Base-by-base conservation (phyloP, 2,329 filamentous ascomycete genomes). In the Fonsecaea monophora region DNA sequence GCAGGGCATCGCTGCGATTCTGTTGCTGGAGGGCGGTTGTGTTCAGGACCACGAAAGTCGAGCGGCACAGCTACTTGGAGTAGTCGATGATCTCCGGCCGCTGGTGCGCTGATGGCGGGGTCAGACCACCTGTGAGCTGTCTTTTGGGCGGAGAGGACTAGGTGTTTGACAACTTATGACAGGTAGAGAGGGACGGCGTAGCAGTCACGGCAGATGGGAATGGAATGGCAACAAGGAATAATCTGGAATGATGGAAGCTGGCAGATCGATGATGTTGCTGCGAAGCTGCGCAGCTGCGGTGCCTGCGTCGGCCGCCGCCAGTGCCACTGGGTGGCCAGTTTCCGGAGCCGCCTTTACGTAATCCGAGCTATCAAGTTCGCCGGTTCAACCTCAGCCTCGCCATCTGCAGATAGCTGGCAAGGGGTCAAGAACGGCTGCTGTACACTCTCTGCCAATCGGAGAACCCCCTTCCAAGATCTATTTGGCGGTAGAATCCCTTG, bases 1-100 rank as follows among this genome's bases (percentile, higher is more conserved):
- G 74, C 86, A 87, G 45, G 71, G 67, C 71, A 72, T 73, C 56
- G 58, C 67, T 55, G 67, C 32, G 42, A 34, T 15, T 25, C 18
- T 53, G 25, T 42, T 21, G 38, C 21, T 18, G 18, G 12, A 34
- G 6, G 57, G 18, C 18, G 15, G 32, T 38, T 25, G n/a, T 53
- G 18, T 21, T 42, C 8, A 54, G 10, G 53, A 37, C 32, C 21
- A 12, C 32, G 35, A 40, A 6, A 30, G 30, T 38, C 12, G 45
- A 35, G 2, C 21, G 45, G n/a, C 8, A 21, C 7, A 37, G 35
- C 42, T 50, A 34, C 32, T 53, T 10, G 45, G 32, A 38, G 30
- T 10, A 40, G n/a, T 50, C 15, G 59, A 54, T 18, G 42, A 15
- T 48, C 42, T 54, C 48, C 12, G 45, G 34, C 34, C 2, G 21